phyloP scores from a whole-genome alignment of 2,329 filamentous ascomycete species.

The Alternaria rosae region DNA sequence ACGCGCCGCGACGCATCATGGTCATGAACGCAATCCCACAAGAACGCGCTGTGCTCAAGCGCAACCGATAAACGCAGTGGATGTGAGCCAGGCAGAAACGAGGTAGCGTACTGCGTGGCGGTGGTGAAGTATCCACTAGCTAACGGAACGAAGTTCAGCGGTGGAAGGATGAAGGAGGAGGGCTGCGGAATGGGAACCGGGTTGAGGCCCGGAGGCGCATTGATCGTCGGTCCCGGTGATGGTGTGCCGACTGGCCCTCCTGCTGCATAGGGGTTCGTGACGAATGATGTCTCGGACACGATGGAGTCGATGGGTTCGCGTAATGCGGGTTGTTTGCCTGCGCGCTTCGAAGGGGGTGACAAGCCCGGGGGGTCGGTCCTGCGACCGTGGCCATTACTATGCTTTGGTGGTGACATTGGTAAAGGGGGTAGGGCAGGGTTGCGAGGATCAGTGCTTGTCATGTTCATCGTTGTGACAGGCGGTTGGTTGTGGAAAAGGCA shows the following conservation, averaged over 20 bases:
- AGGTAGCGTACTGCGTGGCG: conserved; percentile 76
- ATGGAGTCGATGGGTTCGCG: conserved; percentile 59
- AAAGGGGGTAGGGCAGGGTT: conserved; percentile 32
- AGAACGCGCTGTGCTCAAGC: conserved; percentile 89
- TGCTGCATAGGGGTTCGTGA: conserved; percentile 58
- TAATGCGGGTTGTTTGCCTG: conserved; percentile 50
- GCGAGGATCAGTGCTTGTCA: conserved; percentile 42
- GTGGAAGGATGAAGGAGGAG: conserved; percentile 79
- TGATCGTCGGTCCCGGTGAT: conserved; percentile 52
- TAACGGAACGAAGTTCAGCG: conserved; percentile 81
- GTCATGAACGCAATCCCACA: conserved; percentile 92
- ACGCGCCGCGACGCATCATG: conserved; percentile 75
- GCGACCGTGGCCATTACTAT: conserved; percentile 35
- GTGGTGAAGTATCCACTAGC: conserved; percentile 82
- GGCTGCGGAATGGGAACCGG: conserved; percentile 54
- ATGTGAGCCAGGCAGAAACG: conserved; percentile 83
- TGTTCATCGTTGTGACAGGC: conserved; percentile 60
- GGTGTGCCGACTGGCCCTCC: conserved; percentile 51
- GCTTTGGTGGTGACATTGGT: conserved; percentile 28
- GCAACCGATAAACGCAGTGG: conserved; percentile 88
- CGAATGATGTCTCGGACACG: conserved; percentile 59
- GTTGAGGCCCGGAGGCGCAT: conserved; percentile 54
- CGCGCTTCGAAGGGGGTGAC: conserved; percentile 42
- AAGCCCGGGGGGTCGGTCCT: conserved; percentile 32
- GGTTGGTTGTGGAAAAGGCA: conserved; percentile 95